These are phyloP conservation scores for Fermentozyma sake DNA, from an alignment of 1,139 yeast genomes.

Conservation along the genomic window DNA sequence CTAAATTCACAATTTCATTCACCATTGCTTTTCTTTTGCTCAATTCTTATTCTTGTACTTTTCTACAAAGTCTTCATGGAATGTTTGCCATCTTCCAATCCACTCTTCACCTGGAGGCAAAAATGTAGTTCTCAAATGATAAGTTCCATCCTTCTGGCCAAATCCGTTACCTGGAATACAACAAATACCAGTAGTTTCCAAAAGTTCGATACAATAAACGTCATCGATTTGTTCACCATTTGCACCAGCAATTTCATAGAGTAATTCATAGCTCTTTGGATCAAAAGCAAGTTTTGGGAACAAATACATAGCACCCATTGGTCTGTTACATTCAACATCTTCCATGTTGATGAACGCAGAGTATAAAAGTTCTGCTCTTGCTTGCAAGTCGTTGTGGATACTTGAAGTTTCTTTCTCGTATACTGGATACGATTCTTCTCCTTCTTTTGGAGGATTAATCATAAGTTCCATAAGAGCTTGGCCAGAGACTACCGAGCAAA, in stretches of 20 bases:
- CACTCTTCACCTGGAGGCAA: conserved; percentile 92
- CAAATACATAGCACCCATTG: conserved; percentile 96
- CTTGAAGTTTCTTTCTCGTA: conserved; percentile 58
- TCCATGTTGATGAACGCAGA: conserved; percentile 71
- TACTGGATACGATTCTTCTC: conserved; percentile 68
- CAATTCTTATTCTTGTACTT: conserved; percentile 39
- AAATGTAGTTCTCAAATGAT: conserved; percentile 92
- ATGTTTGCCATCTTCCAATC: conserved; percentile 69
- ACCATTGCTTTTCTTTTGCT: no score
- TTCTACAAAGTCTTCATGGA: conserved; percentile 68
- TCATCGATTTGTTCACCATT: conserved; percentile 68
- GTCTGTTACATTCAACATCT: conserved; percentile 79
- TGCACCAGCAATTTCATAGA: conserved; percentile 56
- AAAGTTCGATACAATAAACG: conserved; percentile 75
- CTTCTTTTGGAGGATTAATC: conserved; percentile 83
- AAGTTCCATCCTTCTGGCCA: conserved; percentile 86
- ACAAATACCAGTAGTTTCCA: conserved; percentile 92
- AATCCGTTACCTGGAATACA: conserved; percentile 97
- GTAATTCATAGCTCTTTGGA: conserved; percentile 39
- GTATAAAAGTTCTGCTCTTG: conserved; percentile 62
- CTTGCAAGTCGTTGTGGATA: conserved; percentile 58
- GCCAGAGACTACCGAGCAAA: conserved; percentile 93
- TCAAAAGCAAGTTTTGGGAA: conserved; percentile 77
- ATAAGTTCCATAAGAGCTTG: conserved; percentile 89
- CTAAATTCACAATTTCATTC: no score